Conservation (phyloP, 495 filamentous ascomycete genomes). For the Aspergillus saccharolyticus region DNA sequence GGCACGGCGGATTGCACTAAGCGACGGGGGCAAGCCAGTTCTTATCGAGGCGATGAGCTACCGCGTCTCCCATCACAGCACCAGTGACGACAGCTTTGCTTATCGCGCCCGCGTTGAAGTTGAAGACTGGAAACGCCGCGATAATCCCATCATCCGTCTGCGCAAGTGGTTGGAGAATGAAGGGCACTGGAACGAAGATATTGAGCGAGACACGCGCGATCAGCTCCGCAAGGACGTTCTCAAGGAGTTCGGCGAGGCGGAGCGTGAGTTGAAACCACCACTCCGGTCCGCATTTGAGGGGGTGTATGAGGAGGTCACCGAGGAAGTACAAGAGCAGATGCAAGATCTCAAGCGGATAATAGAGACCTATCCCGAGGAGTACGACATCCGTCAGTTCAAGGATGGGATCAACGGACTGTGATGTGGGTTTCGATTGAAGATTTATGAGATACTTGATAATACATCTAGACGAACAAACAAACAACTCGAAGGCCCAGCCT, state of each 20-base stretch:
- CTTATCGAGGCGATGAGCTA: constrained; percentile 97
- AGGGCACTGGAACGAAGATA: constrained; percentile 76
- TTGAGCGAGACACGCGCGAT: constrained; percentile 68
- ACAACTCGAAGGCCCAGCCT: neutral
- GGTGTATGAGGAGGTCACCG: constrained; percentile 81
- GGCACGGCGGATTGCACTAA: constrained; percentile 71
- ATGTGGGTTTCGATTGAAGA: neutral
- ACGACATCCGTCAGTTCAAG: constrained; percentile 76
- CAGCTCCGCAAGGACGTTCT: constrained; percentile 67
- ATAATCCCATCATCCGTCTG: constrained; percentile 88
- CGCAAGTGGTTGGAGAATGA: constrained; percentile 87
- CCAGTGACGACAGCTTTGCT: constrained; percentile 93
- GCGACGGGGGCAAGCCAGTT: constrained; percentile 72
- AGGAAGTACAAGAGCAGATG: constrained; percentile 77
- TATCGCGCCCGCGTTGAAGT: constrained; percentile 93
- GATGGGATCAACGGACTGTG: constrained; percentile 64
- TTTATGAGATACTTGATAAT: neutral
- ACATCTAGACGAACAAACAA: neutral
- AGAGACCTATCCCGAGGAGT: constrained; percentile 87
- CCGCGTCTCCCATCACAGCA: constrained; percentile 94
- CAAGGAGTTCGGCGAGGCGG: constrained; percentile 78
- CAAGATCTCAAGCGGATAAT: constrained; percentile 67
- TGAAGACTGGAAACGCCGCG: constrained; percentile 94
- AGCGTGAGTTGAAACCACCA: constrained; percentile 83
- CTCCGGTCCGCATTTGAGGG: constrained; percentile 76